Percentiles rank a stretch among this genome's conserved stretches.
Evolutionary conservation across 768 basidiomycete species (phyloP).

Genomic region (Flagelloscypha sp.): DNA sequence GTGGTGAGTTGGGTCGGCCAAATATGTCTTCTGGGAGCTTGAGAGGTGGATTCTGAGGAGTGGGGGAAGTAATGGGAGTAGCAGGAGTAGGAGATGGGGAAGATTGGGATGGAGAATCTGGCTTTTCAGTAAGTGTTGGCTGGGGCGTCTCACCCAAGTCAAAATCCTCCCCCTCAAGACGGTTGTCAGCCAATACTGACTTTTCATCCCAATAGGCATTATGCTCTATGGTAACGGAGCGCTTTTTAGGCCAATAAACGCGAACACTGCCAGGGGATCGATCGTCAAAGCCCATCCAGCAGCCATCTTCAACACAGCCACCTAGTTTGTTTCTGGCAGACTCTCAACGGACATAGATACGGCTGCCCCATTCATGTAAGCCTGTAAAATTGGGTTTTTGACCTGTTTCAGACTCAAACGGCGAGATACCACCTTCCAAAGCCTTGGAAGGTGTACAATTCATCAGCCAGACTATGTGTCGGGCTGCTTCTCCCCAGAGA

Average conservation of each 20-base stretch:
- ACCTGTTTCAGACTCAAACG: constrained; percentile 18
- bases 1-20: no score
- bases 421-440: constrained; percentile 18
- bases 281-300: constrained; percentile 20
- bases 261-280: constrained; percentile 19
- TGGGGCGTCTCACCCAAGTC: no score
- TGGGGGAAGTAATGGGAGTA: no score
- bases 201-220: no score
- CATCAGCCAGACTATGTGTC: constrained; percentile 26
- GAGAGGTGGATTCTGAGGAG: no score
- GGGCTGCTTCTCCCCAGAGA: constrained; percentile 31
- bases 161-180: constrained; percentile 11
- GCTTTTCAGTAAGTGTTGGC: no score
- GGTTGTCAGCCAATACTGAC: constrained; percentile 8
- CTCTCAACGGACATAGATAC: constrained; percentile 23
- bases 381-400: constrained; percentile 23
- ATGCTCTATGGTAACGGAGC: constrained; percentile 20
- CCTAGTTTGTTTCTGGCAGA: constrained; percentile 19
- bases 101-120: no score
- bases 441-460: constrained; percentile 23
- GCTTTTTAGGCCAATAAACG: constrained; percentile 25
- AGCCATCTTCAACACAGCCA: constrained; percentile 15
- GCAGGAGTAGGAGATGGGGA: no score
- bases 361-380: constrained; percentile 25
- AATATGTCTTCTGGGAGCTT: no score